Evolutionary conservation across 2,329 filamentous ascomycete species (phyloP).

Genomic region (Alternaria sp.): DNA sequence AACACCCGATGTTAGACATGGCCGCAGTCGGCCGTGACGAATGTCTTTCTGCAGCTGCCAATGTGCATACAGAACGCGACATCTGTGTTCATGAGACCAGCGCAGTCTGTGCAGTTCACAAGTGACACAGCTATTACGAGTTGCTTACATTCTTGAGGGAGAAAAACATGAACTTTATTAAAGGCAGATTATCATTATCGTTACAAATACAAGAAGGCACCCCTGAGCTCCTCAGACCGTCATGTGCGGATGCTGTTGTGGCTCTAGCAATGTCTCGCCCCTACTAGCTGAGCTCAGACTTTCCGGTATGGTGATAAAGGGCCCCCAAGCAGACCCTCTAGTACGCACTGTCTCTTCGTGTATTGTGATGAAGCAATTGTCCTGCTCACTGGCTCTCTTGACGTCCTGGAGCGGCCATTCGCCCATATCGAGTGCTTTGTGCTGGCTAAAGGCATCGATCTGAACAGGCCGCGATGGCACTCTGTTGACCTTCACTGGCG

Average conservation of each 20-base stretch:
- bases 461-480: slow-evolving; percentile 16
- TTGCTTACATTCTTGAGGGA: background rate
- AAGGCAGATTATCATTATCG: background rate
- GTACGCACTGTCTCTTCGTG: slow-evolving; percentile 15
- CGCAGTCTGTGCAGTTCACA: background rate
- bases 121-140: slow-evolving; percentile 33
- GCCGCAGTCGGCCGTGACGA: background rate
- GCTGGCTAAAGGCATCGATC: slow-evolving; percentile 8
- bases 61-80: background rate
- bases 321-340: slow-evolving; percentile 33
- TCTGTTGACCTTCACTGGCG: slow-evolving; percentile 16
- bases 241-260: slow-evolving; percentile 12
- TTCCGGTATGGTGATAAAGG: slow-evolving; percentile 45
- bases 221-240: slow-evolving; percentile 19
- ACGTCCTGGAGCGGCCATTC: slow-evolving; percentile 28
- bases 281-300: slow-evolving; percentile 33
- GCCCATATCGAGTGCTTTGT: slow-evolving; percentile 28
- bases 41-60: background rate
- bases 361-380: slow-evolving; percentile 4
- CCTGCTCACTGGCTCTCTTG: background rate
- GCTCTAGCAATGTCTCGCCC: slow-evolving; percentile 25
- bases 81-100: background rate
- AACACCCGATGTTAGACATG: slow-evolving; percentile 10
- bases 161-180: background rate
- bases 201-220: slow-evolving; percentile 1